These are phyloP conservation scores for Talaromyces sp. DNA, from an alignment of 2,329 filamentous ascomycete genomes.

Conservation along the genomic window DNA sequence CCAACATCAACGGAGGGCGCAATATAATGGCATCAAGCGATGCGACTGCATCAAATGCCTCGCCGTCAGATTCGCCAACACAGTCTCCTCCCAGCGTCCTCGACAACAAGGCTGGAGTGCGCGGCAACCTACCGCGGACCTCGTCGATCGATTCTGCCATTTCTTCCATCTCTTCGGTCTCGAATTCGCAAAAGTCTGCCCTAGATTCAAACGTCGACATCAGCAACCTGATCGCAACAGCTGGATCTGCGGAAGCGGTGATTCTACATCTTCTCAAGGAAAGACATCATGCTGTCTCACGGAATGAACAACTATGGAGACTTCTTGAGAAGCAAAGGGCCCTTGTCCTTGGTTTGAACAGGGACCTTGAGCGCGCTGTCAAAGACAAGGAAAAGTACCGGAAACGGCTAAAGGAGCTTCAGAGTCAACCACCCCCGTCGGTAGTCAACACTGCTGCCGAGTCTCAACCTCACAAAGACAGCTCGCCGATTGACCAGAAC, in stretches of 20 bases:
- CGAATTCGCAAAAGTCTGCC: conserved; percentile 54
- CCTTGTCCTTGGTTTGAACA: conserved; percentile 90
- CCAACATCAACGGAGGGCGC: conserved; percentile 17
- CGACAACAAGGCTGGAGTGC: conserved; percentile 27
- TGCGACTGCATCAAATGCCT: conserved; percentile 20
- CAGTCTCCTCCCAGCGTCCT: conserved; percentile 24
- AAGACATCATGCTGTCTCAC: conserved; percentile 79
- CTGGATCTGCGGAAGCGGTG: conserved; percentile 82
- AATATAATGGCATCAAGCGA: conserved; percentile 22
- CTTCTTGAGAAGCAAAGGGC: conserved; percentile 93
- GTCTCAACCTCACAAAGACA: neutral
- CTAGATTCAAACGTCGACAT: conserved; percentile 64
- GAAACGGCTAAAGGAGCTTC: conserved; percentile 77
- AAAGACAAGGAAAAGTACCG: conserved; percentile 95
- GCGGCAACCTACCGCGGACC: conserved; percentile 56
- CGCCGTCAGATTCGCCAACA: conserved; percentile 20
- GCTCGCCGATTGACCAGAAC: neutral
- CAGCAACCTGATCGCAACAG: conserved; percentile 69
- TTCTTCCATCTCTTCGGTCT: conserved; percentile 63
- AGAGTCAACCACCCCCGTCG: conserved; percentile 42
- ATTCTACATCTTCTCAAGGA: conserved; percentile 86
- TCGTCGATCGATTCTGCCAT: conserved; percentile 93
- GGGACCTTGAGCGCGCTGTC: conserved; percentile 81
- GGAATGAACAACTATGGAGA: conserved; percentile 91
- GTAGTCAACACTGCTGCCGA: conserved; percentile 17